Base-by-base conservation (phyloP, 1,284 basidiomycete genomes). In the Melampsora americana region DNA sequence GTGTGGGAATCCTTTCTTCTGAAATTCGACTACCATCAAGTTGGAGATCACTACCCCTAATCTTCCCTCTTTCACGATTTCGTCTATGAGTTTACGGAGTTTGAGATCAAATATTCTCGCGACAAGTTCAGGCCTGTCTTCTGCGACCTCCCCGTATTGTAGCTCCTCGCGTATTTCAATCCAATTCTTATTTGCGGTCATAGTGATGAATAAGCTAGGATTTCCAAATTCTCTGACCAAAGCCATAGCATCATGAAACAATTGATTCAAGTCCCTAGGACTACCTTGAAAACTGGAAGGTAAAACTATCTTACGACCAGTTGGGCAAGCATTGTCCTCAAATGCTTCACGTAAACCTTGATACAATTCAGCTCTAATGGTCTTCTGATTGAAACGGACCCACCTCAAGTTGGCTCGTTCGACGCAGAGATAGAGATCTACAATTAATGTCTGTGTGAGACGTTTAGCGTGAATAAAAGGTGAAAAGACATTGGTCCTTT, bases 21-120 rank as follows among this genome's bases (percentile, higher is more conserved):
- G 86, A 69, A 86, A 87, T 78, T 87, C 85, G 75, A 86, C 85
- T n/a, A n/a, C n/a, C n/a, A n/a, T n/a, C n/a, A n/a, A 0, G 83
- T 83, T 59, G 5, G 32, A 12, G 5, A 28, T 4, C 12, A 69
- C 68, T 11, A 1, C 26, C 11, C 68, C 68, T 2, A 69, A 20
- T 5, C 46, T 11, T 1, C 32, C n/a, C 42, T 50, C 50, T 14
- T 56, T 56, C 5, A 4, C 12, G 5, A 28, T 12, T 3, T n/a
- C 20, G 53, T 28, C 4, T 6, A n/a, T n/a, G 4, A 56, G 3
- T n/a, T 56, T 12, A 4, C 23, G 5, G 5, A 5, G 5, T n/a
- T 35, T 62, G 5, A 35, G 3, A 5, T 62, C 23, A 30, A 62
- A 62, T 2, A 62, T n/a, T 35, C 60, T 28, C 23, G 60, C 23